Evolutionary conservation across 306 rosid species (phyloP).

Genomic region (Albizia julibrissin): DNA sequence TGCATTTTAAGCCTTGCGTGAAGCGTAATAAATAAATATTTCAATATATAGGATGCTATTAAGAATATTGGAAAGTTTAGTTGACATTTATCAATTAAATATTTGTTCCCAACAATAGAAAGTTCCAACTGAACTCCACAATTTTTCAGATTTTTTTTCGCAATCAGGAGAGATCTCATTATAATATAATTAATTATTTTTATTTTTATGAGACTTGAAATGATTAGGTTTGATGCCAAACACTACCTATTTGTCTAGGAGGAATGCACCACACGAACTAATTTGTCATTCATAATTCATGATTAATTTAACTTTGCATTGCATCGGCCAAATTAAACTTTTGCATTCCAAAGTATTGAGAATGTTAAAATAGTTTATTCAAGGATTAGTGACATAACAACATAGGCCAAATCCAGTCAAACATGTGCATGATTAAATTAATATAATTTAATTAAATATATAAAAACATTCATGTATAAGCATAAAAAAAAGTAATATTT

Average conservation of each 20-base stretch:
- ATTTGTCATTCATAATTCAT: neutral
- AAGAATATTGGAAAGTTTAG: neutral
- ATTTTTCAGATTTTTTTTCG: neutral
- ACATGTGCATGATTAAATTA: no score
- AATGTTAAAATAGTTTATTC: no score
- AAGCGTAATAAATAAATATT: no score
- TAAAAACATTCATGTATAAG: no score
- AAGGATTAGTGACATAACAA: no score
- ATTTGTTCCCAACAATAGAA: neutral
- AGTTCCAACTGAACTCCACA: neutral
- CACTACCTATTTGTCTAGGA: neutral
- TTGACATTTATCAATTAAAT: neutral
- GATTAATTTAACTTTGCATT: neutral
- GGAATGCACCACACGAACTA: slow-evolving; percentile 13
- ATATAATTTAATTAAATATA: no score
- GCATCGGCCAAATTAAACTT: neutral
- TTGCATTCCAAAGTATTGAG: neutral
- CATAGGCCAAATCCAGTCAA: no score
- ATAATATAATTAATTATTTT: neutral
- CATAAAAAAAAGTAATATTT: no score
- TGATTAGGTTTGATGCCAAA: slow-evolving; percentile 6
- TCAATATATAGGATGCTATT: neutral
- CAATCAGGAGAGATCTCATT: neutral
- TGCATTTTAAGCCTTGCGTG: neutral
- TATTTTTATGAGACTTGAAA: neutral